phyloP scores from a whole-genome alignment of 345 rosid species.

The Gossypium bickii region DNA sequence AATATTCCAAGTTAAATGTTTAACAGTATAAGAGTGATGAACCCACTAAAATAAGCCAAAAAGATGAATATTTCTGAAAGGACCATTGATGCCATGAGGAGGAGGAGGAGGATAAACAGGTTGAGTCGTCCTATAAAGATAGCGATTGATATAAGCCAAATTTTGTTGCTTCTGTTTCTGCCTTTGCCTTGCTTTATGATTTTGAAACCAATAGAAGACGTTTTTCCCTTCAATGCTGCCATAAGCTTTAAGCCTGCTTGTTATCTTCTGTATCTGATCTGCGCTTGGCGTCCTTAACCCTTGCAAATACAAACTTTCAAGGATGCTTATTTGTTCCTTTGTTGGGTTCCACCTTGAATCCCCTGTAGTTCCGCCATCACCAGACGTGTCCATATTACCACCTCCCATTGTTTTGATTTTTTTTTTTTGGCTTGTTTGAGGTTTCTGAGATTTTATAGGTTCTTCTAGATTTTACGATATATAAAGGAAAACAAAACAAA shows the following conservation, averaged over 20 bases:
- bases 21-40: too few species aligned
- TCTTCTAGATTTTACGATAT: not conserved
- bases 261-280: constrained; percentile 87
- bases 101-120: constrained; percentile 32
- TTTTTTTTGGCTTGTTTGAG: too few species aligned
- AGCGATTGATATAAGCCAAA: constrained; percentile 49
- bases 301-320: constrained; percentile 65
- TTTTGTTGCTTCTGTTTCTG: constrained; percentile 85
- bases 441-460: not conserved
- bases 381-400: constrained; percentile 13
- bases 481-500: constrained; percentile 5
- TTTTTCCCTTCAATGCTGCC: constrained; percentile 99
- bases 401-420: constrained; percentile 15
- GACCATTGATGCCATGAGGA: constrained; percentile 49
- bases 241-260: constrained; percentile 54
- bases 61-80: not conserved
- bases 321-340: constrained; percentile 68
- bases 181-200: constrained; percentile 92
- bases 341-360: constrained; percentile 92
- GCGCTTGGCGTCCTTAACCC: constrained; percentile 88
- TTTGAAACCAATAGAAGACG: constrained; percentile 97
- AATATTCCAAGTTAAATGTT: too few species aligned
- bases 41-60: not conserved
- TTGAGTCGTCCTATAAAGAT: constrained; percentile 35
- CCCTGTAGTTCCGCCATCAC: constrained; percentile 22